These are phyloP conservation scores for Sordariomycetes sp. DNA, from an alignment of 2,329 filamentous ascomycete genomes.

Conservation along the genomic window DNA sequence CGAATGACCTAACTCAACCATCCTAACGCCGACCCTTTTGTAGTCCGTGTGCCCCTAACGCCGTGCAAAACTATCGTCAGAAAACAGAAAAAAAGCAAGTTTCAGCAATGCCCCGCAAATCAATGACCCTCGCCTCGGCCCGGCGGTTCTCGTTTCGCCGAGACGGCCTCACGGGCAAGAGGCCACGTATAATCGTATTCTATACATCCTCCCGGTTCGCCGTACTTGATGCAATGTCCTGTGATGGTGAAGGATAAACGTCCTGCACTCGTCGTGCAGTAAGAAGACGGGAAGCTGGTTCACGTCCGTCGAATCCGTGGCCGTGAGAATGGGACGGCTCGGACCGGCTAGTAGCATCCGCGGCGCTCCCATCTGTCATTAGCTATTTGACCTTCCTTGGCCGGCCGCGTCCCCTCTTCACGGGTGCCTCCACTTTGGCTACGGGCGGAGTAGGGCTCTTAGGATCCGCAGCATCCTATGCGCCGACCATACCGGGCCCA, in stretches of 20 bases:
- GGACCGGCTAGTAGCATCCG: background rate
- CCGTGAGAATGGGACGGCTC: background rate
- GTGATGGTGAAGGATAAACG: background rate
- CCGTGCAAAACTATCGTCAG: background rate
- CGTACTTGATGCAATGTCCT: background rate
- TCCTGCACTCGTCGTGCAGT: background rate
- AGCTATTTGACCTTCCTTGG: background rate
- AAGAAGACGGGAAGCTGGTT: background rate
- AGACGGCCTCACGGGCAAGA: background rate
- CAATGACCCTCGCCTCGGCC: background rate
- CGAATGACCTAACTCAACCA: background rate
- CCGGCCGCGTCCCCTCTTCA: background rate
- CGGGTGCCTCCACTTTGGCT: background rate
- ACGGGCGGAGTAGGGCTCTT: background rate
- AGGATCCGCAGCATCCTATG: slow-evolving; percentile 21
- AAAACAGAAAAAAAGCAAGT: background rate
- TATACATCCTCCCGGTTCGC: background rate
- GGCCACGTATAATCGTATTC: background rate
- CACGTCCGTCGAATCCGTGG: background rate
- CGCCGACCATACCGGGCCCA: slow-evolving; percentile 47
- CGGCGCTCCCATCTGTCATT: background rate
- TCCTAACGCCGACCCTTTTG: background rate
- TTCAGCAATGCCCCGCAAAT: background rate
- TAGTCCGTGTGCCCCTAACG: background rate
- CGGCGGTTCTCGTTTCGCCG: background rate